Conservation (phyloP, 1,139 yeast genomes). For the Suhomyces atakaporum region DNA sequence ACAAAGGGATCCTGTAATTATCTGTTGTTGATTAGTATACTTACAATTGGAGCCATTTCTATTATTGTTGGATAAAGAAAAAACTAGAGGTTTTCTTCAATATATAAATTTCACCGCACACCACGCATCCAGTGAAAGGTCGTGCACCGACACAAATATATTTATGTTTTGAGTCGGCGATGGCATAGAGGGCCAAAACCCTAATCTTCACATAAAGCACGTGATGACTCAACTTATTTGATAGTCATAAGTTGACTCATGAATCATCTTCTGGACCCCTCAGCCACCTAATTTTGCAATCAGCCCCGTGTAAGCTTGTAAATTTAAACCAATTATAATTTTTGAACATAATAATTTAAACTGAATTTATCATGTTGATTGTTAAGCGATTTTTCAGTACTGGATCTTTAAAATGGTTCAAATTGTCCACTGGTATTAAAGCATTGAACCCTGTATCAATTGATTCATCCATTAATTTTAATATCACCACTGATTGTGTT, state of each 20-base stretch:
- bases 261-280: conserved; percentile 8
- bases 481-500: conserved; percentile 11
- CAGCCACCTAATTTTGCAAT: background rate
- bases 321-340: background rate
- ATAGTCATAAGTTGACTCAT: conserved; percentile 8
- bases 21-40: conserved; percentile 37
- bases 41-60: conserved; percentile 89
- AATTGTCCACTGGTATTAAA: conserved; percentile 1
- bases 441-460: conserved; percentile 7
- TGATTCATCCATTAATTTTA: conserved; percentile 15
- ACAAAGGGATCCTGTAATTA: conserved; percentile 26
- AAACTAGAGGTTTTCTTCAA: background rate
- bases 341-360: background rate
- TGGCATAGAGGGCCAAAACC: conserved; percentile 9
- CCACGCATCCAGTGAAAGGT: conserved; percentile 2
- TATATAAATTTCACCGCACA: conserved; percentile 6
- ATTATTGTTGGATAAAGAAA: conserved; percentile 15
- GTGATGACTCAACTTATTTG: conserved; percentile 12
- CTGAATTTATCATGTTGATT: background rate
- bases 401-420: conserved; percentile 1
- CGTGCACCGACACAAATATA: conserved; percentile 1
- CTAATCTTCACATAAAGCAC: conserved; percentile 4
- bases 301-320: background rate
- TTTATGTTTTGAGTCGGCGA: background rate
- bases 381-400: conserved; percentile 5